Evolutionary conservation across 176 grass and related monocot species (phyloP).

Genomic region (Paspalum notatum): DNA sequence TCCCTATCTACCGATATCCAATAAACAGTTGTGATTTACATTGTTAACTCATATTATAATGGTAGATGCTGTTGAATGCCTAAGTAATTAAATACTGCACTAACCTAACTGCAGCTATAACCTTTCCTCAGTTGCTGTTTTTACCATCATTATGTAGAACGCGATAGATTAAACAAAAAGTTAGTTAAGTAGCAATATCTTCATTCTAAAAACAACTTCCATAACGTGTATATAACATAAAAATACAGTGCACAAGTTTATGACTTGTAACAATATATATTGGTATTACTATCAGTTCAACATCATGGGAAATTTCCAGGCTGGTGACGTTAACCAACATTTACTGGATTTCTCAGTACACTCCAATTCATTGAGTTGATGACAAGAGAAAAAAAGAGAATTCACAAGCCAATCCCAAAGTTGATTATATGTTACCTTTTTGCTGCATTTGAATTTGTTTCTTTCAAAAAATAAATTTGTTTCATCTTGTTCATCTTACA

Average conservation of each 20-base stretch:
- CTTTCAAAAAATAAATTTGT: not conserved
- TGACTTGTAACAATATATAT: not conserved
- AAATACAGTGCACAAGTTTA: not conserved
- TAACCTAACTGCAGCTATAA: not conserved
- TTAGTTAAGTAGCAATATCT: not conserved
- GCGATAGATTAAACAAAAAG: not conserved
- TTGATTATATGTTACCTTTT: not conserved
- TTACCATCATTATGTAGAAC: not conserved
- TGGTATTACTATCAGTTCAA: not conserved
- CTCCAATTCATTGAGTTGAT: not conserved
- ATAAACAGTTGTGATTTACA: conserved; percentile 1
- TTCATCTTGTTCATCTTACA: not conserved
- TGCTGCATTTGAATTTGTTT: not conserved
- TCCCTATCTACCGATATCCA: conserved; percentile 5
- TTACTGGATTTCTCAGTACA: not conserved
- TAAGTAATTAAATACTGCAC: not conserved
- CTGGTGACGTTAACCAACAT: not conserved
- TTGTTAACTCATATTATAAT: not conserved
- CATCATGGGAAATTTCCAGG: not conserved
- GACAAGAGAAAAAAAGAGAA: not conserved
- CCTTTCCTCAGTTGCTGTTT: not conserved
- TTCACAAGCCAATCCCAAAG: not conserved
- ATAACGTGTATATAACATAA: not conserved
- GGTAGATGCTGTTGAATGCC: not conserved
- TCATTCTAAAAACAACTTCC: not conserved